Percentiles rank a stretch among this genome's conserved stretches.
Conservation (phyloP, 2,329 filamentous ascomycete species). For the Colletotrichum tanaceti region DNA sequence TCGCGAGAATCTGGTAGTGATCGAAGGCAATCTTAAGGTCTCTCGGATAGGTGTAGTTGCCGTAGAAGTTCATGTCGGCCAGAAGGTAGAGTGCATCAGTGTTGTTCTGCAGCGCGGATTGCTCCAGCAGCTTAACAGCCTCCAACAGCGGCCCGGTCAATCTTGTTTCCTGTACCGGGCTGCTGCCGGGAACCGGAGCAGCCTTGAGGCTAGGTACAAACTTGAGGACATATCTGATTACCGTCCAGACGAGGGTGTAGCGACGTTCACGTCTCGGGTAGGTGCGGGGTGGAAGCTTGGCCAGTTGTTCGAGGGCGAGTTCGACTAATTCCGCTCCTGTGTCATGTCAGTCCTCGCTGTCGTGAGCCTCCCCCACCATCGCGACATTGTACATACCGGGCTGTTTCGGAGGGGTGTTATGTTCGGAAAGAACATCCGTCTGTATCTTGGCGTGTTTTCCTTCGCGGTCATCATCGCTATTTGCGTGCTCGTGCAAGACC, state of each 20-base stretch:
- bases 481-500: conserved; percentile 49
- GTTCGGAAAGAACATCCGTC: conserved; percentile 47
- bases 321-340: conserved; percentile 66
- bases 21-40: conserved; percentile 84
- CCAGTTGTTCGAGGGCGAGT: conserved; percentile 62
- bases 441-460: conserved; percentile 50
- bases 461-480: conserved; percentile 45
- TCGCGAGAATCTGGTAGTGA: conserved; percentile 83
- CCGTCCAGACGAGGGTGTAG: conserved; percentile 56
- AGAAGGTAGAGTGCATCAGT: conserved; percentile 90
- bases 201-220: conserved; percentile 63
- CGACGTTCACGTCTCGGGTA: conserved; percentile 59
- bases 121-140: conserved; percentile 64
- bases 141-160: conserved; percentile 60
- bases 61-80: conserved; percentile 96
- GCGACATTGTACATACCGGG: conserved; percentile 50
- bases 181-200: conserved; percentile 56
- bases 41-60: conserved; percentile 88
- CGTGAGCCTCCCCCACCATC: conserved; percentile 24
- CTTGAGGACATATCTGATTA: conserved; percentile 59
- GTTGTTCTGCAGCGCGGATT: conserved; percentile 67
- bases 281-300: conserved; percentile 59
- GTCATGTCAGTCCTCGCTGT: conserved; percentile 15
- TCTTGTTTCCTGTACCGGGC: conserved; percentile 46
- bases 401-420: conserved; percentile 47